Conservation (phyloP, 192 early-diverging fungal genomes). For the Entomortierella beljakovae region DNA sequence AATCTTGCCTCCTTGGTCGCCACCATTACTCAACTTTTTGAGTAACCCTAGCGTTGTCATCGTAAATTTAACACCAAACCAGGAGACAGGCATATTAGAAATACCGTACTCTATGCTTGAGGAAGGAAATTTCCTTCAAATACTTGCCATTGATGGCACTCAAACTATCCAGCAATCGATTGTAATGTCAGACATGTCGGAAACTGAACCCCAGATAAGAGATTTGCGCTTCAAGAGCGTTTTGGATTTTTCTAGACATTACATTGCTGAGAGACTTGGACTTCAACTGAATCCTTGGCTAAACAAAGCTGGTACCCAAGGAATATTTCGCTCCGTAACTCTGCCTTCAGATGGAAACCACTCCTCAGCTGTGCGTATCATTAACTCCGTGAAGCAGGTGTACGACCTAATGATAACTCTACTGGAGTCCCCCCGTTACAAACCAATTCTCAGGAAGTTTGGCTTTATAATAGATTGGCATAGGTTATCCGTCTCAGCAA, state of each 20-base stretch:
- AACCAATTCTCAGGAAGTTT: slow-evolving; percentile 31
- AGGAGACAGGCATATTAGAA: slow-evolving; percentile 10
- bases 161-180: slow-evolving; percentile 15
- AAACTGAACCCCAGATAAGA: slow-evolving; percentile 5
- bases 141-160: slow-evolving; percentile 24
- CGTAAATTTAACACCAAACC: slow-evolving; percentile 17
- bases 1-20: slow-evolving; percentile 7
- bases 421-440: neutral
- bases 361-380: slow-evolving; percentile 33
- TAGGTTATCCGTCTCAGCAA: slow-evolving; percentile 18
- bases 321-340: slow-evolving; percentile 4
- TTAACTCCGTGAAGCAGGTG: slow-evolving; percentile 45
- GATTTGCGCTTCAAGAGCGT: slow-evolving; percentile 42
- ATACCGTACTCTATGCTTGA: slow-evolving; percentile 11
- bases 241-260: slow-evolving; percentile 20
- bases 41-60: slow-evolving; percentile 27
- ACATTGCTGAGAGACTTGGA: slow-evolving; percentile 35
- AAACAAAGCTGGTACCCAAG: neutral
- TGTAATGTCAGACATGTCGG: neutral
- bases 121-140: slow-evolving; percentile 30
- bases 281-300: slow-evolving; percentile 20
- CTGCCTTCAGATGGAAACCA: slow-evolving; percentile 30
- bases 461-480: slow-evolving; percentile 55
- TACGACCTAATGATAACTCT: slow-evolving; percentile 50
- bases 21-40: slow-evolving; percentile 13